Evolutionary conservation across 441 rosid species (phyloP).

Genomic region (Geranium incanum): DNA sequence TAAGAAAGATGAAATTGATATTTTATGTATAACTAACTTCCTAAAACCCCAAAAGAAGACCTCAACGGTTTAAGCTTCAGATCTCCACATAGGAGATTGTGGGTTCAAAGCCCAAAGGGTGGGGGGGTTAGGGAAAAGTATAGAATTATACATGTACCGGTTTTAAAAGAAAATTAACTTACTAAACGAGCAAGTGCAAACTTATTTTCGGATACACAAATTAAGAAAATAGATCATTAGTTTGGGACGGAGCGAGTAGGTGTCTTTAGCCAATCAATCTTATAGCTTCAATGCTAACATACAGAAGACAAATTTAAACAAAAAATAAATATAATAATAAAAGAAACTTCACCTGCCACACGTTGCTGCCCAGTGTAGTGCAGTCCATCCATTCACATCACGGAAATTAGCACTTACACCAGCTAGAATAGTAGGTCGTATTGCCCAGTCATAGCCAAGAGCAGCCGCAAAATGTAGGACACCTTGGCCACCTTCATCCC

Average conservation of each 20-base stretch:
- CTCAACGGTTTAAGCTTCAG: background rate
- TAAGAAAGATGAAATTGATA: background rate
- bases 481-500: conserved; percentile 86
- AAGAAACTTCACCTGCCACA: conserved; percentile 57
- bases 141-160: background rate
- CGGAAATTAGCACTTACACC: conserved; percentile 88
- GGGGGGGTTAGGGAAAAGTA: background rate
- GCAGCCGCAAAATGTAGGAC: conserved; percentile 87
- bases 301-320: background rate
- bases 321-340: background rate
- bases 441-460: conserved; percentile 89
- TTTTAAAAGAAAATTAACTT: background rate
- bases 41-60: background rate
- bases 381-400: conserved; percentile 91
- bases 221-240: background rate
- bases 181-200: background rate
- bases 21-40: background rate
- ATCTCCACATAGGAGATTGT: background rate
- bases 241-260: background rate
- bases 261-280: background rate
- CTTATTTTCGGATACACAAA: background rate
- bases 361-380: conserved; percentile 97
- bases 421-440: conserved; percentile 61
- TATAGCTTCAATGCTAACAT: background rate
- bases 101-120: background rate